phyloP scores from a whole-genome alignment of 805 yeast species.

The Tetrapisispora phaffii region DNA sequence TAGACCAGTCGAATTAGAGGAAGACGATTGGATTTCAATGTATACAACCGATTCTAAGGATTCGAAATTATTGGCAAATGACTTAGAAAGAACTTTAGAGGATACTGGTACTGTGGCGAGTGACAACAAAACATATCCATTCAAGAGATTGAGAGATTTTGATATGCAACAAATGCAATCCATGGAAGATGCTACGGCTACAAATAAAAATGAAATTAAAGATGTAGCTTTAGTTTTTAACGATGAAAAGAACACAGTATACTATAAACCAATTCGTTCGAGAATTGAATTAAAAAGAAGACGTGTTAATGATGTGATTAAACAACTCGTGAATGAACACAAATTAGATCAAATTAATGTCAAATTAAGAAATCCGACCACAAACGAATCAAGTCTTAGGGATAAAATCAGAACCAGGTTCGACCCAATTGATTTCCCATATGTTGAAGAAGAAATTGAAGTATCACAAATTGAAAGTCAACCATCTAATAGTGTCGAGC shows the following conservation, averaged over 20 bases:
- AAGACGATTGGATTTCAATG: constrained; percentile 70
- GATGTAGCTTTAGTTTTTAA: constrained; percentile 63
- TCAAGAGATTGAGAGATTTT: constrained; percentile 64
- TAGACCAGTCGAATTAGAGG: constrained; percentile 59
- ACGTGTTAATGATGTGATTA: constrained; percentile 44
- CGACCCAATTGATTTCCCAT: constrained; percentile 58
- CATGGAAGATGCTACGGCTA: constrained; percentile 3
- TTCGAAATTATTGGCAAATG: constrained; percentile 31
- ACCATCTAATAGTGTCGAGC: neutral
- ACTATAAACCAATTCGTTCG: constrained; percentile 69
- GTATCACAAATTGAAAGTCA: neutral
- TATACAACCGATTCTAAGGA: constrained; percentile 42
- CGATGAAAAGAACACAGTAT: constrained; percentile 46
- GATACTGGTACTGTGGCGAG: constrained; percentile 32
- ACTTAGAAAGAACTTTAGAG: constrained; percentile 31
- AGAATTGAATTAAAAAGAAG: constrained; percentile 77
- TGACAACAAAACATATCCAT: constrained; percentile 45
- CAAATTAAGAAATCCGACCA: constrained; percentile 6
- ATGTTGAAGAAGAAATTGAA: constrained; percentile 10
- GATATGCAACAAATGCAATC: constrained; percentile 49
- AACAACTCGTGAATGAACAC: constrained; percentile 39
- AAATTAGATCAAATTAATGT: constrained; percentile 48
- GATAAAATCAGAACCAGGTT: constrained; percentile 62
- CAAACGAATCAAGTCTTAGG: constrained; percentile 47
- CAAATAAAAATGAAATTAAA: constrained; percentile 14